Evolutionary conservation across 2,329 filamentous ascomycete genomes (phyloP), one percentile per base, ranked within the genome.

Genomic region (Keithomyces neogunnii): DNA sequence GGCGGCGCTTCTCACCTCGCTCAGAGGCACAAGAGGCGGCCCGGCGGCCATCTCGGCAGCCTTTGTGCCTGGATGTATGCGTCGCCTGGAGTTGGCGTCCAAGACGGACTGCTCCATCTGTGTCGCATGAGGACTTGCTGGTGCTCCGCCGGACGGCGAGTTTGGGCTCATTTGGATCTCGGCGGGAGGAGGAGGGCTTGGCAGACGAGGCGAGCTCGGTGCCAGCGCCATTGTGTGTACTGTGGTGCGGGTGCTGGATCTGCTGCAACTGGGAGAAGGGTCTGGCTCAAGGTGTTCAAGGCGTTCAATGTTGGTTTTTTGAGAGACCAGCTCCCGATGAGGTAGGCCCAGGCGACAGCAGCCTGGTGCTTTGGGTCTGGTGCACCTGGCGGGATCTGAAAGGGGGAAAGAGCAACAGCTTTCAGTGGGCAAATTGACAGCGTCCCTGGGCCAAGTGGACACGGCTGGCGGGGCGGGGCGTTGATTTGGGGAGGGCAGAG

Each of bases 21-120:
- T 82, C 53, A 96, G 73, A 43, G 92, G 88, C 51, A 96, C 80
- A 55, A 97, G 75, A 13, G 93, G 92, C 58, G 92, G 93, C 0
- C 93, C 93, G 55, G 88, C 85, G 47, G 88, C 86, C 88, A 99
- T 97, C 61, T 97, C 89, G 51, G 82, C 82, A n/a, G 90, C 83
- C 67, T 86, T 93, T 44, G 91, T 96, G 51, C 93, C 93, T 4
- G 91, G 90, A 49, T 92, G 87, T 72, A 99, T 95, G 62, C 93
- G 82, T 58, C 93, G 78, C 62, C 81, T 85, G 28, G 90, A 82
- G 61, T 86, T 88, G 60, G 84, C 82, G 58, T 93, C 86, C 59
- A 85, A 76, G 57, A 76, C 76, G 62, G 68, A 78, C 67, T 78
- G 77, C 66, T 84, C 82, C 63, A 82, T 82, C 69, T 79, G 80